Percentiles rank a stretch among this genome's conserved stretches.
phyloP scores from a whole-genome alignment of 139 green algal genomes.

The Chloropicon primus region DNA sequence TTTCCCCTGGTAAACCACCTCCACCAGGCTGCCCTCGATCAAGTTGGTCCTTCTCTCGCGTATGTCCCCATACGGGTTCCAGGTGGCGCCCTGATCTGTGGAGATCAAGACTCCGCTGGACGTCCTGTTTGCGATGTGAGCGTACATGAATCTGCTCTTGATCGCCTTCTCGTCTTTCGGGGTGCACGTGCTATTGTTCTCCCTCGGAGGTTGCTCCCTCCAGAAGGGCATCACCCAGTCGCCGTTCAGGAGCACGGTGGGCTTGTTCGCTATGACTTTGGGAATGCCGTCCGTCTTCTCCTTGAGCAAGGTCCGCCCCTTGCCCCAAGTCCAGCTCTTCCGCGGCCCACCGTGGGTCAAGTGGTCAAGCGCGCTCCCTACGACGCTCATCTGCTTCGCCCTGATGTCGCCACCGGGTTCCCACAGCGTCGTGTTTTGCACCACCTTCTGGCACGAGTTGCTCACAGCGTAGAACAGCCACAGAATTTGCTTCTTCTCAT shows the following conservation, averaged over 20 bases:
- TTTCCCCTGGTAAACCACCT: neutral
- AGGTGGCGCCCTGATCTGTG: neutral
- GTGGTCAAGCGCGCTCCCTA: neutral
- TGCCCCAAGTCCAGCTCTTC: neutral
- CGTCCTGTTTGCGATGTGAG: neutral
- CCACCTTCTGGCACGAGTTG: neutral
- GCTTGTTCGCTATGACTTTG: slow-evolving; percentile 15
- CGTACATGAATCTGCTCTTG: neutral
- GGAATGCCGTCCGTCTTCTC: slow-evolving; percentile 4
- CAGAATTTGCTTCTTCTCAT: neutral
- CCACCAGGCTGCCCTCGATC: slow-evolving; percentile 3
- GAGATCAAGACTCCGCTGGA: neutral
- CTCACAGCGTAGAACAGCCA: slow-evolving; percentile 2
- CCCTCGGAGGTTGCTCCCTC: neutral
- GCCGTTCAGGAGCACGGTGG: slow-evolving; percentile 1
- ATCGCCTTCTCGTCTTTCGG: neutral
- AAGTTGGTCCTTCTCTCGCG: neutral
- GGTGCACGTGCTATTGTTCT: neutral
- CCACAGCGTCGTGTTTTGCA: neutral
- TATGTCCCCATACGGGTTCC: neutral
- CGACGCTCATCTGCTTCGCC: neutral
- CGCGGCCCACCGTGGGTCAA: neutral
- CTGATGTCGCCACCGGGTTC: slow-evolving; percentile 3
- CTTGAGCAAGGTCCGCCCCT: neutral
- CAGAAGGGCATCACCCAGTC: slow-evolving; percentile 12